Base-by-base conservation (phyloP, 768 basidiomycete genomes). In the Imleria badia region DNA sequence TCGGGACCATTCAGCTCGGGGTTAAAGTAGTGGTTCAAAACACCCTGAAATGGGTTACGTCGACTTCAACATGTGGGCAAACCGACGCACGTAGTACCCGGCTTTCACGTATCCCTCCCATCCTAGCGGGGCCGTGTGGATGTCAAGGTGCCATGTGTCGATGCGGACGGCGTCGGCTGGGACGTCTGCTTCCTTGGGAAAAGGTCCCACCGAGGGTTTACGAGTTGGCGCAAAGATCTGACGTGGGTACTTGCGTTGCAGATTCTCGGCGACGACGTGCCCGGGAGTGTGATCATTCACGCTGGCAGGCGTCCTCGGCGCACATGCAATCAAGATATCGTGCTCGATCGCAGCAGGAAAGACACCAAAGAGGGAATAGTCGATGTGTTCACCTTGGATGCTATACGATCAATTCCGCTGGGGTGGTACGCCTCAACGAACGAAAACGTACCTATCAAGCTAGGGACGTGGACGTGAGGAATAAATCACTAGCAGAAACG, bases 81-180 rank as follows among this genome's bases (percentile, higher is more conserved):
- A 19, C 1, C 15, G 13, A 75, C 84, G 56, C 54, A 90, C 90
- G 66, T 87, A 88, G 63, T 90, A 91, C 17, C 87, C 89, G 1
- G 89, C 90, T 67, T 93, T 92, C 62, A 94, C 83, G 67, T 92
- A 94, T 64, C 87, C 91, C 65, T 91, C 89, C 92, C 91, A 94
- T 46, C 87, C 74, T 34, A 91, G 71, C 58, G 85, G 79, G 34
- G 78, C 75, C 33, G 79, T 86, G 42, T 58, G 54, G 57, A 92
- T 92, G 45, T 87, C 87, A 14, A 94, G 73, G 59, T 86, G 77
- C 92, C 92, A 93, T 19, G 73, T 69, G 57, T 80, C 78, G 14
- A 71, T 71, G 55, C 73, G 73, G 17, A 75, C 78, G 4, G 58
- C 66, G 40, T 77, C 67, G 0, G 51, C 55, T 0, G 66, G 65